Evolutionary conservation across 164 flowering plant genomes (phyloP), one percentile per base, ranked within the genome.

Genomic region (Berberis thunbergii): DNA sequence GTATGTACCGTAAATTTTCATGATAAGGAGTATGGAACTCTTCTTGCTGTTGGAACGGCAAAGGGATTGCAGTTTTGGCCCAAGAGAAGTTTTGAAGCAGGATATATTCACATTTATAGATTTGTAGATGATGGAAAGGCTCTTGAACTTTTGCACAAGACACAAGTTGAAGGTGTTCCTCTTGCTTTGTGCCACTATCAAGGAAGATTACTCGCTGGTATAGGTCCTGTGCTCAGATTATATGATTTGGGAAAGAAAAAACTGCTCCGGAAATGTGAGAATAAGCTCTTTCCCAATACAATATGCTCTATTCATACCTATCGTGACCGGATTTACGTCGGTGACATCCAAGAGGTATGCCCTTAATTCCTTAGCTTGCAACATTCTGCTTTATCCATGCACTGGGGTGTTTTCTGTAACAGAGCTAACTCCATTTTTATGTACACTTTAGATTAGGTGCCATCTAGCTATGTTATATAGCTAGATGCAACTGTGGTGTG

Each of bases 341-440:
- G 99, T 59, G 99, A 95, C 71, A 86, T 95, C 54, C 97, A 91
- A 73, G 99, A 95, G 96, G 99, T 89, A 83, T 77, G 77, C 41
- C 61, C 39, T 70, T 43, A 57, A 11, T 10, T 7, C 26, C 26
- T 0, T 12, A 10, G n/a, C 11, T 52, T 11, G 11, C 54, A 48
- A 48, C 50, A 4, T 7, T 48, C 7, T 52, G 3, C n/a, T 10
- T 7, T 52, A 7, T 52, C 54, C n/a, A 7, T 7, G n/a, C n/a
- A 10, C 1, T 52, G 3, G 54, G n/a, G n/a, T 50, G 7, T 9
- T 9, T 50, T 50, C 12, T 52, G 54, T 2, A 7, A 52, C 3
- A 52, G 11, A 52, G 26, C 26, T 26, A 26, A 26, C 26, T 26
- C 26, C 26, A 26, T 26, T 26, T 26, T 26, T 26, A 26, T 26